Evolutionary conservation across 192 early-diverging fungal genomes (phyloP), one percentile per base, ranked within the genome.

Genomic region (Dissophora ornata): DNA sequence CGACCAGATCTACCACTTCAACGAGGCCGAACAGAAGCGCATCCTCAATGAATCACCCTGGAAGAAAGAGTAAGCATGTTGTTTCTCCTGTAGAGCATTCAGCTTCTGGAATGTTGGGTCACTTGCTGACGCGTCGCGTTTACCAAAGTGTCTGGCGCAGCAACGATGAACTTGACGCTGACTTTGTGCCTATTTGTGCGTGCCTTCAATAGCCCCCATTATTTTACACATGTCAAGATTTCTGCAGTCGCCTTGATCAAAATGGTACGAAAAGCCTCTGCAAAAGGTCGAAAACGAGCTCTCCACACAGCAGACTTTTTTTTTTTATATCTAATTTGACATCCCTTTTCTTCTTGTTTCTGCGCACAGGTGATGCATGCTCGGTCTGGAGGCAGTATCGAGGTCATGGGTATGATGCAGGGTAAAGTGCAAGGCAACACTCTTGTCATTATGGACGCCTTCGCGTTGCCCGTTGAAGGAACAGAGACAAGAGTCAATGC

Each of bases 381-480:
- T n/a, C 87, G 96, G 41, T 97, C 96, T 0, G 97, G 97, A 34
- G 96, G 96, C 52, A 87, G 86, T 57, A 93, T 97, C 67, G 97
- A 99, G 84, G 89, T 99, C 40, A 99, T 99, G 97, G 97, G 97
- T 2, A 78, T 96, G 36, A 95, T 99, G 95, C 95, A 97, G 67
- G 97, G 97, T 22, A 98, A 97, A 67, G 82, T 99, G 25, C 61
- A 83, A 12, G 95, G 90, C 54, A 87, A 91, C 60, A 94, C 92
- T 9, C 95, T 99, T 89, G 79, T 96, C 61, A 88, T 99, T 24
- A 93, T 99, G 91, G 97, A 99, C 63, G 92, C 95, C 4, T 98
- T 97, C 84, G 96, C 95, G 38, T 83, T 99, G 41, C 97, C 97
- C 9, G 97, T 99, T 7, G 97, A 99, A 79, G 96, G 97, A 22